phyloP scores from a whole-genome alignment of 345 rosid species.

The Eucalyptus grandis region DNA sequence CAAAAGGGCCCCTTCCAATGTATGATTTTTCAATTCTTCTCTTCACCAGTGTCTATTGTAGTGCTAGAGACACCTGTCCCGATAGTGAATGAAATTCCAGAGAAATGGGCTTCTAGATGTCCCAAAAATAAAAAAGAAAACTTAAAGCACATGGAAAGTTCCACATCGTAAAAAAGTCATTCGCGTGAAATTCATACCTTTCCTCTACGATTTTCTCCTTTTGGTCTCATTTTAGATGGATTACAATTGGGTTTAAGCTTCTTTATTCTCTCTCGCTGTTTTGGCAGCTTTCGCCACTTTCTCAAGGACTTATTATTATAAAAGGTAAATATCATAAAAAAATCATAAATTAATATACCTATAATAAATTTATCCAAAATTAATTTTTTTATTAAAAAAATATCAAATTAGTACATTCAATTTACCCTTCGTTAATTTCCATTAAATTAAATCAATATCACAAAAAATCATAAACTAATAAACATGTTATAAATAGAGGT shows the following conservation, averaged over 20 bases:
- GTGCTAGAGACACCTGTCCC: neutral
- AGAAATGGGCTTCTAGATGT: neutral
- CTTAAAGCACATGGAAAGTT: neutral
- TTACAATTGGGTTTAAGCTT: neutral
- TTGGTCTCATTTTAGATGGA: neutral
- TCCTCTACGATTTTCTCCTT: neutral
- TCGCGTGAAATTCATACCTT: neutral
- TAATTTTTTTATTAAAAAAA: too few relatives aligned
- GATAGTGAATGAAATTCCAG: neutral
- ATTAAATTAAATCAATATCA: too few relatives aligned
- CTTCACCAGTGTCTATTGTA: neutral
- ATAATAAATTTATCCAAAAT: too few relatives aligned
- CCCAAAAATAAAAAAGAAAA: neutral
- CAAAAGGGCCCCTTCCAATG: neutral
- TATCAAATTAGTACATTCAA: accelerated
- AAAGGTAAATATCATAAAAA: neutral
- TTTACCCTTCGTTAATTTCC: too few relatives aligned
- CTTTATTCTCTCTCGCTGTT: neutral
- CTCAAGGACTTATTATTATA: neutral
- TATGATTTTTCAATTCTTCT: neutral
- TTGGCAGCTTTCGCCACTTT: neutral
- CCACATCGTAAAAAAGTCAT: neutral
- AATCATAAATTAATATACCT: neutral
- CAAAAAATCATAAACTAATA: neutral
- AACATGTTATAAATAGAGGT: too few relatives aligned